Evolutionary conservation across 768 basidiomycete genomes (phyloP).

Genomic region (Russula lepida): DNA sequence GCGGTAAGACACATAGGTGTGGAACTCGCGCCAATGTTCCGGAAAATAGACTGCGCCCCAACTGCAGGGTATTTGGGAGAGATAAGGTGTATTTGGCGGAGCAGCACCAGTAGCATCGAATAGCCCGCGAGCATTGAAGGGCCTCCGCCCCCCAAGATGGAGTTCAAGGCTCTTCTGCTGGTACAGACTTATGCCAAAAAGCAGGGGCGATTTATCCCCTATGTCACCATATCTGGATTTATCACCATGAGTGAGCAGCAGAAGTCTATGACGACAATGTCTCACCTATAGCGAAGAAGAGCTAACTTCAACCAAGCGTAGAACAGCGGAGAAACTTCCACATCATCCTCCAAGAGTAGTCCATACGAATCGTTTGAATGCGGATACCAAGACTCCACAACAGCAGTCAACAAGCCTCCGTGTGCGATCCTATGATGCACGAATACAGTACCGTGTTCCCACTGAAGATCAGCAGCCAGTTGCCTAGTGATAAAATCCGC

Average conservation of each 20-base stretch:
- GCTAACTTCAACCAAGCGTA: conserved; percentile 81
- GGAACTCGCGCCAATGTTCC: conserved; percentile 82
- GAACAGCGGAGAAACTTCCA: conserved; percentile 76
- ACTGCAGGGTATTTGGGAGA: conserved; percentile 83
- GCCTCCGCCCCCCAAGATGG: conserved; percentile 52
- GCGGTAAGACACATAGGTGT: conserved; percentile 63
- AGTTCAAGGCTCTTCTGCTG: conserved; percentile 80
- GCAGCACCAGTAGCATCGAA: conserved; percentile 40
- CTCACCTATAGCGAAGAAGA: conserved; percentile 65
- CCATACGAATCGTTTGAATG: conserved; percentile 64
- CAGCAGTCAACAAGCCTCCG: conserved; percentile 71
- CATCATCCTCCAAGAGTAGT: conserved; percentile 76
- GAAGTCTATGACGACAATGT: neutral
- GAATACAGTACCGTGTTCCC: conserved; percentile 52
- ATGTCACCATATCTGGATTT: conserved; percentile 46
- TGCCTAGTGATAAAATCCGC: conserved; percentile 53
- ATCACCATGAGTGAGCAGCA: neutral
- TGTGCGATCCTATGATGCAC: conserved; percentile 69
- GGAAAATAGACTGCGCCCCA: conserved; percentile 93
- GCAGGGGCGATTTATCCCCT: conserved; percentile 33
- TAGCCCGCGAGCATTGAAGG: conserved; percentile 56
- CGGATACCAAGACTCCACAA: conserved; percentile 90
- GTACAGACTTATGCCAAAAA: conserved; percentile 81
- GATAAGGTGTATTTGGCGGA: conserved; percentile 55
- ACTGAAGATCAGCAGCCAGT: conserved; percentile 42